A percentile compares a stretch with the other conserved stretches of the same genome.
phyloP scores from a whole-genome alignment of 2,329 filamentous ascomycete genomes.

The Fusarium duplospermum region DNA sequence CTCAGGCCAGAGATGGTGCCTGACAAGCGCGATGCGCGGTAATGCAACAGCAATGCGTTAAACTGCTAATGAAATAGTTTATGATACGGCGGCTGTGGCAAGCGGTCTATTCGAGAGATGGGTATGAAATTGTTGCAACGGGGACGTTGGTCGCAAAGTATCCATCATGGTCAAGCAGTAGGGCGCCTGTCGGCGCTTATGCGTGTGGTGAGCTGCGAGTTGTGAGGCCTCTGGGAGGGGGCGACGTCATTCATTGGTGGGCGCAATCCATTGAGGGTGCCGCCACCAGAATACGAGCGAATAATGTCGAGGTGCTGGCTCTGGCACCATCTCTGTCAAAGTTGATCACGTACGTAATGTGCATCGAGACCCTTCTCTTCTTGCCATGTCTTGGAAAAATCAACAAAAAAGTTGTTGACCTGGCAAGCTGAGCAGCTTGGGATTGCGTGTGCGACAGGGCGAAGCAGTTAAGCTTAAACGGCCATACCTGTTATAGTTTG shows the following conservation, averaged over 20 bases:
- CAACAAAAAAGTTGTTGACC: not conserved
- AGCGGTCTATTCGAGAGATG: conserved; percentile 25
- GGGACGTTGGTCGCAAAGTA: conserved; percentile 17
- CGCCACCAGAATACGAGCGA: conserved; percentile 23
- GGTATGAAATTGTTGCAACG: conserved; percentile 2
- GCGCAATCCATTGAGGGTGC: conserved; percentile 12
- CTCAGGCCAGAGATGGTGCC: conserved; percentile 11
- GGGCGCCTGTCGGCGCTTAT: conserved; percentile 44
- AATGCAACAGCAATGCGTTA: conserved; percentile 9
- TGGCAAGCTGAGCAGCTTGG: not conserved
- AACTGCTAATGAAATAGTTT: conserved; percentile 2
- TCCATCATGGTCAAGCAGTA: conserved; percentile 19
- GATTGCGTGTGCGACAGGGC: conserved; percentile 32
- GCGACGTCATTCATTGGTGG: conserved; percentile 42
- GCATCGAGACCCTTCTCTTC: not conserved
- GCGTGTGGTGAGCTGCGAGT: conserved; percentile 27
- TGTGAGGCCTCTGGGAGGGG: conserved; percentile 42
- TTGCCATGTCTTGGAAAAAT: not conserved
- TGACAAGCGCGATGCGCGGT: conserved; percentile 42
- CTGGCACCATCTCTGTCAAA: conserved; percentile 5
- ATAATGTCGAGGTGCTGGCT: conserved; percentile 5
- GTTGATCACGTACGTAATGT: not conserved
- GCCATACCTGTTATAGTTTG: conserved; percentile 4
- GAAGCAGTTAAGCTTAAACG: conserved; percentile 38
- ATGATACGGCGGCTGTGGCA: conserved; percentile 22